Conservation (phyloP, 2,329 filamentous ascomycete species). For the Ascosphaera acerosa region DNA sequence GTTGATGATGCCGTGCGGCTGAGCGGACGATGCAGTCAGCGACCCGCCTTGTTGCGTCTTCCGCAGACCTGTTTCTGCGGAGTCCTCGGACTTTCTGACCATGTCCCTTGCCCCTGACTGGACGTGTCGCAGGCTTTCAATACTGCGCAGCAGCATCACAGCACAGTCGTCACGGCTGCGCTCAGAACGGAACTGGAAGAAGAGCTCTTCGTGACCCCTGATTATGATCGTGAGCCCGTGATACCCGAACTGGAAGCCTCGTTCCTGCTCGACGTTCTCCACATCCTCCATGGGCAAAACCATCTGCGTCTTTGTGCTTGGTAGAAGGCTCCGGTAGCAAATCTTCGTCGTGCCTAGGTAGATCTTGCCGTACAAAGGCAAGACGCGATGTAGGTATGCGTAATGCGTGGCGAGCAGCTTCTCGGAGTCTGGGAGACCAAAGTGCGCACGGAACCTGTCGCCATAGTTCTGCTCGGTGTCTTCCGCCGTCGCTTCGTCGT, state of each 20-base stretch:
- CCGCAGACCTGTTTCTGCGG: conserved; percentile 47
- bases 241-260: conserved; percentile 79
- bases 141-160: conserved; percentile 48
- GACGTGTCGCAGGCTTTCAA: conserved; percentile 29
- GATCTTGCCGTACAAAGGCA: conserved; percentile 88
- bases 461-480: conserved; percentile 31
- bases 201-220: conserved; percentile 78
- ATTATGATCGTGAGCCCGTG: conserved; percentile 82
- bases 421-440: conserved; percentile 64
- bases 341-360: conserved; percentile 75
- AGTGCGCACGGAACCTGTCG: conserved; percentile 61
- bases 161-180: conserved; percentile 74
- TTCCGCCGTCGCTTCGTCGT: conserved; percentile 30
- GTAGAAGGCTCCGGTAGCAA: conserved; percentile 78
- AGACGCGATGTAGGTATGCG: conserved; percentile 66
- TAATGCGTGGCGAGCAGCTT: conserved; percentile 74
- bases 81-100: conserved; percentile 42
- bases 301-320: conserved; percentile 73
- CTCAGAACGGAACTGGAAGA: conserved; percentile 67
- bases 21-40: conserved; percentile 41
- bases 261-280: conserved; percentile 83
- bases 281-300: conserved; percentile 78
- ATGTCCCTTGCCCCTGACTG: too few relatives aligned
- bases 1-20: conserved; percentile 4
- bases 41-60: too few relatives aligned